Evolutionary conservation across 768 basidiomycete genomes (phyloP).

Genomic region (Macrocybe gigantea): DNA sequence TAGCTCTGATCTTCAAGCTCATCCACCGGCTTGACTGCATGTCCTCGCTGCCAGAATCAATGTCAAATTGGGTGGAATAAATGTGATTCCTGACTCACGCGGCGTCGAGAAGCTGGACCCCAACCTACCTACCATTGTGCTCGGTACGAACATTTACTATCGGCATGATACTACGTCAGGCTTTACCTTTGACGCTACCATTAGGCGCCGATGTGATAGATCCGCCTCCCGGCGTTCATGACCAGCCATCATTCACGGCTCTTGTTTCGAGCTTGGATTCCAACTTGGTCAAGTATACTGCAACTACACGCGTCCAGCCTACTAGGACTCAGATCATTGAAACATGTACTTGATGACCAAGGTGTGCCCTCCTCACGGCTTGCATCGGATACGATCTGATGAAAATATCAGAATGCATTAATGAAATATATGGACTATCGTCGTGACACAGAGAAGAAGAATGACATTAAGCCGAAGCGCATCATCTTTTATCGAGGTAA

Average conservation of each 20-base stretch:
- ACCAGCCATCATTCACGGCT: conserved; percentile 75
- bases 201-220: conserved; percentile 80
- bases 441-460: conserved; percentile 44
- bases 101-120: conserved; percentile 66
- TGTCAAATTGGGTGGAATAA: conserved; percentile 81
- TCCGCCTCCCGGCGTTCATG: conserved; percentile 74
- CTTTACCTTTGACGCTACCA: conserved; percentile 1
- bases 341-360: conserved; percentile 58
- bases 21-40: not conserved
- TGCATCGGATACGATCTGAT: not conserved
- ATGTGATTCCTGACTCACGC: conserved; percentile 65
- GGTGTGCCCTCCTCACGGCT: conserved; percentile 24
- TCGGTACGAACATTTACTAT: conserved; percentile 42
- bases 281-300: conserved; percentile 66
- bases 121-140: conserved; percentile 69
- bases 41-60: conserved; percentile 48
- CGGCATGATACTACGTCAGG: not conserved
- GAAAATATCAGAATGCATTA: conserved; percentile 39
- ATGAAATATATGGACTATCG: conserved; percentile 55
- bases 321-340: conserved; percentile 75
- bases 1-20: not conserved
- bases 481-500: conserved; percentile 74
- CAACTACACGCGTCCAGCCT: conserved; percentile 52
- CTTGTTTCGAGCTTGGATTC: conserved; percentile 79
- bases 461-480: conserved; percentile 47